Conservation (phyloP, 1,139 yeast species). For the Yamadazyma jaroonii region DNA sequence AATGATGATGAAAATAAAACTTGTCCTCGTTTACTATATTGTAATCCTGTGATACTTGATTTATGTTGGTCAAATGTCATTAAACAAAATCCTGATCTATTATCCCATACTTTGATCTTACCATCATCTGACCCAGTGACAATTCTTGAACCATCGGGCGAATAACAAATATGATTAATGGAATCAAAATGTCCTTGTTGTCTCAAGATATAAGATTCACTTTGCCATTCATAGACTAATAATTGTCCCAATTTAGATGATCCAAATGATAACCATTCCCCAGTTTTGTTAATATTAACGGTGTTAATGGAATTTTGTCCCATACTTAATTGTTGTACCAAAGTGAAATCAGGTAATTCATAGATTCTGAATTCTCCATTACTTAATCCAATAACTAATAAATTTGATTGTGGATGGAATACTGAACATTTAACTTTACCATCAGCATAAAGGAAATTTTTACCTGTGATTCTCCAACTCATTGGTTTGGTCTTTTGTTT, state of each 20-base stretch:
- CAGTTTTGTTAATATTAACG: constrained; percentile 74
- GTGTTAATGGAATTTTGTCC: constrained; percentile 89
- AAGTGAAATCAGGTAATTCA: constrained; percentile 68
- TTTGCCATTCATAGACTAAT: constrained; percentile 97
- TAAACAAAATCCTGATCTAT: constrained; percentile 86
- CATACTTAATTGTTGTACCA: constrained; percentile 86
- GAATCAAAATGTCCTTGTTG: constrained; percentile 98
- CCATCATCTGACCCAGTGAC: constrained; percentile 98
- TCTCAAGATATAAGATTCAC: constrained; percentile 89
- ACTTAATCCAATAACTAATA: constrained; percentile 84
- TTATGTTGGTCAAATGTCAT: constrained; percentile 91
- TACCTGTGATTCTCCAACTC: constrained; percentile 83
- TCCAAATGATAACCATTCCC: constrained; percentile 98
- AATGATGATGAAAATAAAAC: constrained; percentile 86
- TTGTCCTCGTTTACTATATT: constrained; percentile 83
- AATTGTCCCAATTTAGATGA: constrained; percentile 89
- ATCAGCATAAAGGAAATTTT: constrained; percentile 71
- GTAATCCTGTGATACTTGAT: constrained; percentile 83
- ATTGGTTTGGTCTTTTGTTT: constrained; percentile 17
- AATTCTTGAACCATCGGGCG: constrained; percentile 92
- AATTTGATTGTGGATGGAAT: constrained; percentile 69
- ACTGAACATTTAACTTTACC: constrained; percentile 78
- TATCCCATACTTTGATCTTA: constrained; percentile 94
- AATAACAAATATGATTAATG: constrained; percentile 76
- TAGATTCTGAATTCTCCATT: constrained; percentile 93